phyloP scores from a whole-genome alignment of 164 flowering plant genomes.

The Umbellularia californica region DNA sequence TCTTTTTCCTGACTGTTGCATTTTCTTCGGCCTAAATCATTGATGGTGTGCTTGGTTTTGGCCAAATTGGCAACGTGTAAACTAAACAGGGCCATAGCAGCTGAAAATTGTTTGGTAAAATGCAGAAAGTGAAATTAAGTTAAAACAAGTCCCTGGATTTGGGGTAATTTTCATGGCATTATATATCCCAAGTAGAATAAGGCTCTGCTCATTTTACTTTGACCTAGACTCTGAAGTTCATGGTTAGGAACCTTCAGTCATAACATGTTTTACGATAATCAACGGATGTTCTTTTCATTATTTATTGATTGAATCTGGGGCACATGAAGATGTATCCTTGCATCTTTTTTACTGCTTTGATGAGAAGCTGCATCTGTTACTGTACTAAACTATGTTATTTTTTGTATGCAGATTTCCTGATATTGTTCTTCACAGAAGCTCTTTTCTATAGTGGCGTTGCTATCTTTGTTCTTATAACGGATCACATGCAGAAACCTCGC shows the following conservation, averaged over 20 bases:
- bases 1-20: neutral
- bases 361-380: neutral
- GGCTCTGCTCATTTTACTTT: neutral
- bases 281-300: neutral
- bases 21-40: neutral
- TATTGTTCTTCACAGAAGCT: constrained; percentile 95
- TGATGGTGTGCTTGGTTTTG: neutral
- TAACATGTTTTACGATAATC: no score
- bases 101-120: neutral
- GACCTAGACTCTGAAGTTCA: neutral
- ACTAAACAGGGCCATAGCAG: neutral
- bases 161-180: neutral
- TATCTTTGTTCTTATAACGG: constrained; percentile 60
- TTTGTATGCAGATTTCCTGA: constrained; percentile 80
- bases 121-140: neutral
- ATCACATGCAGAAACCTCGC: constrained; percentile 43
- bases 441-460: constrained; percentile 93
- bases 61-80: neutral
- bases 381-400: neutral
- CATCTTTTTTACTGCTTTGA: neutral
- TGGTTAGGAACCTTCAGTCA: no score
- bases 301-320: neutral
- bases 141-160: neutral
- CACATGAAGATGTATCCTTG: neutral
- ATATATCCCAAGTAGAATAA: no score